These are phyloP conservation scores for Solanum medicagineum DNA, from an alignment of 257 asterid species.

Conservation along the genomic window DNA sequence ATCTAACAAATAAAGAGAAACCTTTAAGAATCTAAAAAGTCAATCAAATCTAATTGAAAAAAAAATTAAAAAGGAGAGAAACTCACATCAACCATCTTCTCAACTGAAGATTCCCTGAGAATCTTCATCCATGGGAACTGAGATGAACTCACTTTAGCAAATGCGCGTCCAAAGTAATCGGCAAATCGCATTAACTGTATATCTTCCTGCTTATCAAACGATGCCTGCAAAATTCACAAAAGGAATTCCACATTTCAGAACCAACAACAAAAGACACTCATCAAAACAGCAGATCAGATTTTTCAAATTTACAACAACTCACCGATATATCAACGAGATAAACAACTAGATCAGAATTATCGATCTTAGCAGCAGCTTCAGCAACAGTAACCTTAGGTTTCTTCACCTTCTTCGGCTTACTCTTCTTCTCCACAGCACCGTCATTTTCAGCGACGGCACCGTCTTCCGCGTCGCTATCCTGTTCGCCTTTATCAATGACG, in stretches of 20 bases:
- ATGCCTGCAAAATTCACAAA: conserved; percentile 7
- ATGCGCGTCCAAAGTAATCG: conserved; percentile 31
- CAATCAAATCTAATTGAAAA: not conserved
- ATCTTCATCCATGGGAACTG: conserved; percentile 40
- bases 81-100: conserved; percentile 38
- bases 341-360: conserved; percentile 17
- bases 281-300: not conserved
- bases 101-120: conserved; percentile 24
- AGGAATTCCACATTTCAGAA: not conserved
- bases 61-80: not conserved
- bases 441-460: conserved; percentile 9
- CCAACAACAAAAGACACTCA: not conserved
- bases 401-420: conserved; percentile 21
- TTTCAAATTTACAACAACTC: not conserved
- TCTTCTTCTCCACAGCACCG: conserved; percentile 15
- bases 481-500: not conserved
- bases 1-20: too few species aligned
- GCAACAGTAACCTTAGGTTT: conserved; percentile 29
- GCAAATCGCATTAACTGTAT: conserved; percentile 39
- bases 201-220: conserved; percentile 24
- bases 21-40: not conserved
- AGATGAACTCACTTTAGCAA: conserved; percentile 22
- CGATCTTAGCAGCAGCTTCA: conserved; percentile 33
- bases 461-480: conserved; percentile 3
- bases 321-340: conserved; percentile 27